phyloP scores from a whole-genome alignment of 305 asterid genomes.

The Fraxinus greggii region DNA sequence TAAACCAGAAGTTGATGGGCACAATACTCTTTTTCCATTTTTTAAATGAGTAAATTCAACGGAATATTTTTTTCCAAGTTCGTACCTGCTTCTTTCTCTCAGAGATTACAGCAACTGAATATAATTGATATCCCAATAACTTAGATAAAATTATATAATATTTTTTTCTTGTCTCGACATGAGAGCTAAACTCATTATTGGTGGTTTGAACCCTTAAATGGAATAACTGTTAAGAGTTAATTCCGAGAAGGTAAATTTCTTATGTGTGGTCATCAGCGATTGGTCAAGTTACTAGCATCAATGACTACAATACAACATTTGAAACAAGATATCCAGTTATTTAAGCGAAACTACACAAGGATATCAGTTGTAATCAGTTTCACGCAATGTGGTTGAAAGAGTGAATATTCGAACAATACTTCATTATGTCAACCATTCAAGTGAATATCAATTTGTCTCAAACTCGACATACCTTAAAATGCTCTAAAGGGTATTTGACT shows the following conservation, averaged over 20 bases:
- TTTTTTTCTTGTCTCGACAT: background rate
- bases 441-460: constrained; percentile 13
- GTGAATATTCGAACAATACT: constrained; percentile 5
- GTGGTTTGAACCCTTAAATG: background rate
- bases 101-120: background rate
- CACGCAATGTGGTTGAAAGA: background rate
- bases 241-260: background rate
- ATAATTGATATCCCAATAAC: background rate
- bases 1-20: background rate
- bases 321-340: background rate
- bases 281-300: background rate
- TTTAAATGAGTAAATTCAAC: background rate
- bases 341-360: background rate
- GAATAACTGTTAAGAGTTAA: background rate
- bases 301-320: background rate
- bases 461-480: constrained; percentile 67
- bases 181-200: background rate
- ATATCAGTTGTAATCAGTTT: background rate
- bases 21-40: background rate
- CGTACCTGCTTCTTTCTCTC: background rate
- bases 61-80: background rate
- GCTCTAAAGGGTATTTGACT: constrained; percentile 77
- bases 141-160: background rate
- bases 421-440: constrained; percentile 8
- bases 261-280: background rate